These are phyloP conservation scores for Xeromyces bisporus DNA, from an alignment of 495 filamentous ascomycete genomes.

Conservation along the genomic window DNA sequence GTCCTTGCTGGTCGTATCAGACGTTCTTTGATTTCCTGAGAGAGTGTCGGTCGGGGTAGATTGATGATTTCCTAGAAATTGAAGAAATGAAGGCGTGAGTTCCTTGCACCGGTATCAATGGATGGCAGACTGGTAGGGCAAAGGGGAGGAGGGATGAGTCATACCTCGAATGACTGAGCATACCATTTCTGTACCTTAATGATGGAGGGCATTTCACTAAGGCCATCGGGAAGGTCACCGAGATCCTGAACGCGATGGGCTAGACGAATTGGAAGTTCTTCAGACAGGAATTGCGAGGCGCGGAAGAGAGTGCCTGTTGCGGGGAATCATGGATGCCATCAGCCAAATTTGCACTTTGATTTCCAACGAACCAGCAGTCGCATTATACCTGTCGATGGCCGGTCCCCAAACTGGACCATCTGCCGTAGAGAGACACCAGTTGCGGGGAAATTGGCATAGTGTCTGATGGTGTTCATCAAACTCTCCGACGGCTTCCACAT, in stretches of 20 bases:
- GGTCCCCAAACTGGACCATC: constrained; percentile 97
- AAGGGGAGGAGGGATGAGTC: constrained; percentile 4
- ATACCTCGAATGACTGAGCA: constrained; percentile 96
- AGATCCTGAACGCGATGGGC: constrained; percentile 94
- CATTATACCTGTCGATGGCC: constrained; percentile 61
- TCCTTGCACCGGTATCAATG: not conserved
- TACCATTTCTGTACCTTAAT: constrained; percentile 95
- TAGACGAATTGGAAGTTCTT: constrained; percentile 92
- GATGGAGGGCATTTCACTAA: constrained; percentile 97
- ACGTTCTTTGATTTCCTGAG: constrained; percentile 58
- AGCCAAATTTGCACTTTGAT: not conserved
- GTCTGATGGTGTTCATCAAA: constrained; percentile 96
- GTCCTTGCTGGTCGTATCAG: constrained; percentile 56
- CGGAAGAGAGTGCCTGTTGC: constrained; percentile 76
- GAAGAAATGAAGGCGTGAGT: not conserved
- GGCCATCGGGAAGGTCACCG: constrained; percentile 79
- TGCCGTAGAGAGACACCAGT: constrained; percentile 92
- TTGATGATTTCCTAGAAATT: constrained; percentile 65
- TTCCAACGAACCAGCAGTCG: not conserved
- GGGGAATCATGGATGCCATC: no score
- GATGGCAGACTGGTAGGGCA: not conserved
- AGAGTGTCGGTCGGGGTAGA: constrained; percentile 58
- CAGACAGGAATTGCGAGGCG: constrained; percentile 93
- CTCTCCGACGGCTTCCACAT: constrained; percentile 85
- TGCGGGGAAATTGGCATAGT: constrained; percentile 93